Evolutionary conservation across 805 yeast genomes (phyloP).

Genomic region (Vanderwaltozyma polyspora): DNA sequence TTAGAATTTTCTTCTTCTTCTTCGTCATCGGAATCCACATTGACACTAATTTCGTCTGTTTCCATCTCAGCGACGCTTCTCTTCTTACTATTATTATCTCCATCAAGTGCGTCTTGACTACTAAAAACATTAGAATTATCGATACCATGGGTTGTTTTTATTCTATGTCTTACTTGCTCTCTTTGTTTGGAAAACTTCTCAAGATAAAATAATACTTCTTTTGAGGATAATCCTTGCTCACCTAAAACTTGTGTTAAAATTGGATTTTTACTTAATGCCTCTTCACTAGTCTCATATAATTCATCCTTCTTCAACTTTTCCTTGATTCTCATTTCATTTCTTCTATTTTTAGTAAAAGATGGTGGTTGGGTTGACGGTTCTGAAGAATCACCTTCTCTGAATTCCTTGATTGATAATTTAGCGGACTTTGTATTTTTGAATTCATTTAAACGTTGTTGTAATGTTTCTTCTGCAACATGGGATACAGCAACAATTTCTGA

Average conservation of each 20-base stretch:
- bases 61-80: conserved; percentile 1
- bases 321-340: conserved; percentile 34
- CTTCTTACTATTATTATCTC: conserved; percentile 6
- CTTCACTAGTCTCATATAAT: conserved; percentile 27
- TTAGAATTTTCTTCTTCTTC: conserved; percentile 9
- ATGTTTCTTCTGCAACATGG: conserved; percentile 87
- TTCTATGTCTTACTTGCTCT: conserved; percentile 15
- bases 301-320: conserved; percentile 23
- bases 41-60: conserved; percentile 8
- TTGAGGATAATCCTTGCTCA: conserved; percentile 36
- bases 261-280: conserved; percentile 32
- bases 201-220: conserved; percentile 31
- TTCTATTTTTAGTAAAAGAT: conserved; percentile 55
- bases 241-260: conserved; percentile 33
- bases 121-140: conserved; percentile 18
- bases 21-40: conserved; percentile 6
- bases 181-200: conserved; percentile 25
- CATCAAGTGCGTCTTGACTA: conserved; percentile 8
- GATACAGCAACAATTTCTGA: conserved; percentile 91
- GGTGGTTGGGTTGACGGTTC: conserved; percentile 60
- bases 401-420: conserved; percentile 56
- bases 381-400: conserved; percentile 40
- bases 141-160: conserved; percentile 25
- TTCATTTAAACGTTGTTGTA: conserved; percentile 82
- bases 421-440: conserved; percentile 73